phyloP scores from a whole-genome alignment of 768 basidiomycete genomes.

The Tulasnella sp. region DNA sequence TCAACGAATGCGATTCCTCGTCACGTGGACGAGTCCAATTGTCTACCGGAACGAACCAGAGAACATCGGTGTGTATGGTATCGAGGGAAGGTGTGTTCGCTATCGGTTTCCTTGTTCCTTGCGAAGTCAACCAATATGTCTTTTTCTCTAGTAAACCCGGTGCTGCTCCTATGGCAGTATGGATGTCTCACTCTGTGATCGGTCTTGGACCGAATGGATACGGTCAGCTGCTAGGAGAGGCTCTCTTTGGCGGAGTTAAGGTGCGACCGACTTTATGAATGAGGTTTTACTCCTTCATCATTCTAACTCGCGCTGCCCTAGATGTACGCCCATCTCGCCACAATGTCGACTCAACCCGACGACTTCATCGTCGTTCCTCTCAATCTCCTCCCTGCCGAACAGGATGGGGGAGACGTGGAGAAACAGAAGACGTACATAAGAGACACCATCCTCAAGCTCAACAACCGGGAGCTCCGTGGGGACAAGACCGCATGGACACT shows the following conservation, averaged over 20 bases:
- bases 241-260: slow-evolving; percentile 31
- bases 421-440: slow-evolving; percentile 20
- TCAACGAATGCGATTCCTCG: slow-evolving; percentile 29
- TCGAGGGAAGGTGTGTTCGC: slow-evolving; percentile 38
- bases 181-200: too few relatives aligned
- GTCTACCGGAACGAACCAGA: slow-evolving; percentile 25
- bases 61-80: slow-evolving; percentile 37
- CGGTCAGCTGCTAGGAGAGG: slow-evolving; percentile 36
- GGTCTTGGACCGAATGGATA: too few relatives aligned
- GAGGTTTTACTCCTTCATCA: not conserved
- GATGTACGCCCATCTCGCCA: slow-evolving; percentile 34
- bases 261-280: not conserved
- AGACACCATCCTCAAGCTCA: slow-evolving; percentile 24
- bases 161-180: too few relatives aligned
- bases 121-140: too few relatives aligned
- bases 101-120: too few relatives aligned
- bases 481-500: slow-evolving; percentile 5
- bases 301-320: slow-evolving; percentile 18
- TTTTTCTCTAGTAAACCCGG: too few relatives aligned
- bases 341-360: slow-evolving; percentile 31
- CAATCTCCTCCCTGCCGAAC: slow-evolving; percentile 2
- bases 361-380: slow-evolving; percentile 27
- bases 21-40: slow-evolving; percentile 32
- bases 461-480: slow-evolving; percentile 24
- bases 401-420: not conserved